Percentiles rank a stretch among this genome's conserved stretches.
These are phyloP conservation scores for Antrodiella citrinella DNA, from an alignment of 768 basidiomycete species.

Conservation along the genomic window DNA sequence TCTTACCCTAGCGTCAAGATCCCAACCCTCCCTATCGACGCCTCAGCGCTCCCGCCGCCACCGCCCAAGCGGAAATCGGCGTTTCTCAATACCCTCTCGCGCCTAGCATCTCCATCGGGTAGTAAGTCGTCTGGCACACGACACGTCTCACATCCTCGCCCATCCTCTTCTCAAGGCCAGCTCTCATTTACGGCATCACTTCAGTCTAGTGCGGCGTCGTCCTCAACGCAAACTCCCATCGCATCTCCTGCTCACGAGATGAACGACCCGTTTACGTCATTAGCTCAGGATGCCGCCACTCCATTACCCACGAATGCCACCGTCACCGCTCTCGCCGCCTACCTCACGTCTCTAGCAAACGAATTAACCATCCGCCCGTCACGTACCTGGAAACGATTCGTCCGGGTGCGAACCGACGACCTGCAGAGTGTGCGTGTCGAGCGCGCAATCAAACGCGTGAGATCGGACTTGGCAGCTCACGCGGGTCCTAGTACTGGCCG, in stretches of 20 bases:
- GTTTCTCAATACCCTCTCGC: slow-evolving; percentile 81
- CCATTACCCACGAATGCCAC: slow-evolving; percentile 35
- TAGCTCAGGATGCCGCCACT: slow-evolving; percentile 18
- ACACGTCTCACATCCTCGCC: slow-evolving; percentile 28
- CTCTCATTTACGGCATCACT: slow-evolving; percentile 17
- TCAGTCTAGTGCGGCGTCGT: slow-evolving; percentile 26
- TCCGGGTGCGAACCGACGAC: slow-evolving; percentile 80
- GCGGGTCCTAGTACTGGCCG: slow-evolving; percentile 22
- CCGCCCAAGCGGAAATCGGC: slow-evolving; percentile 66
- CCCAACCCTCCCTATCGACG: slow-evolving; percentile 56
- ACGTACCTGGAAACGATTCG: slow-evolving; percentile 78
- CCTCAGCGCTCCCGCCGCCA: slow-evolving; percentile 43
- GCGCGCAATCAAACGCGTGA: slow-evolving; percentile 79
- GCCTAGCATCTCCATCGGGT: slow-evolving; percentile 62
- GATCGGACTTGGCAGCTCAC: slow-evolving; percentile 79
- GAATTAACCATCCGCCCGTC: slow-evolving; percentile 51
- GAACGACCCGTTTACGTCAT: slow-evolving; percentile 49
- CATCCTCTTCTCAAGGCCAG: slow-evolving; percentile 8
- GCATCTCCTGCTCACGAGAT: slow-evolving; percentile 47
- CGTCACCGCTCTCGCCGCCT: slow-evolving; percentile 65
- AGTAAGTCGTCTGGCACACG: slow-evolving; percentile 36
- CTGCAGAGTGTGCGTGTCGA: slow-evolving; percentile 81
- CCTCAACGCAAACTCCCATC: slow-evolving; percentile 35
- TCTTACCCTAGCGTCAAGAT: slow-evolving; percentile 46
- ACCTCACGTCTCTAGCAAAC: slow-evolving; percentile 74